Conservation (phyloP, 2,329 filamentous ascomycete genomes). For the Onygena corvina region DNA sequence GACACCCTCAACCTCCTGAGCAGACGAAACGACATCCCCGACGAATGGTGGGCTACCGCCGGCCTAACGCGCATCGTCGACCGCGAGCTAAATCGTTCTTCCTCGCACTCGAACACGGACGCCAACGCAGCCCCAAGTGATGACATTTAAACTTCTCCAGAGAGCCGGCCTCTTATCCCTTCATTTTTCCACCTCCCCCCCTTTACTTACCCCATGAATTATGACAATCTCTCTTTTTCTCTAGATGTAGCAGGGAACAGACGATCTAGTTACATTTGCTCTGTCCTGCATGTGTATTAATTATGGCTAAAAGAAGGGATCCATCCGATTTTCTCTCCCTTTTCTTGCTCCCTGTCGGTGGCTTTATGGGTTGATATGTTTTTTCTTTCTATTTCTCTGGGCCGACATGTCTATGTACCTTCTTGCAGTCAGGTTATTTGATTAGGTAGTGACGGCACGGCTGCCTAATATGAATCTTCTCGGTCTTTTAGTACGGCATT, state of each 20-base stretch:
- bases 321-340: too few species aligned
- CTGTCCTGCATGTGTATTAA: not conserved
- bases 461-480: not conserved
- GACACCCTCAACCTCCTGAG: conserved; percentile 59
- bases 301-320: not conserved
- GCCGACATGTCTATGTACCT: not conserved
- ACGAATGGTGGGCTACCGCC: conserved; percentile 67
- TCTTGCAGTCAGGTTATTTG: not conserved
- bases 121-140: not conserved
- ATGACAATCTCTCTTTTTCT: not conserved
- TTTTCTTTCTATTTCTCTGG: not conserved
- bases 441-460: not conserved
- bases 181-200: too few species aligned
- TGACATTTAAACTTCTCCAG: not conserved
- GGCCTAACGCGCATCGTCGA: conserved; percentile 49
- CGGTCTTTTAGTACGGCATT: too few species aligned
- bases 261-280: not conserved
- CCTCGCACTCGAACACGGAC: too few species aligned
- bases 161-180: conserved; percentile 3
- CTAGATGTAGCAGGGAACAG: not conserved
- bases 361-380: not conserved
- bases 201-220: not conserved
- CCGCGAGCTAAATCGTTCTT: not conserved
- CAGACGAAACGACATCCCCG: conserved; percentile 61
- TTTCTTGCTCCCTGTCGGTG: not conserved